phyloP scores from a whole-genome alignment of 768 basidiomycete genomes.

The Xanthoconium purpureum region DNA sequence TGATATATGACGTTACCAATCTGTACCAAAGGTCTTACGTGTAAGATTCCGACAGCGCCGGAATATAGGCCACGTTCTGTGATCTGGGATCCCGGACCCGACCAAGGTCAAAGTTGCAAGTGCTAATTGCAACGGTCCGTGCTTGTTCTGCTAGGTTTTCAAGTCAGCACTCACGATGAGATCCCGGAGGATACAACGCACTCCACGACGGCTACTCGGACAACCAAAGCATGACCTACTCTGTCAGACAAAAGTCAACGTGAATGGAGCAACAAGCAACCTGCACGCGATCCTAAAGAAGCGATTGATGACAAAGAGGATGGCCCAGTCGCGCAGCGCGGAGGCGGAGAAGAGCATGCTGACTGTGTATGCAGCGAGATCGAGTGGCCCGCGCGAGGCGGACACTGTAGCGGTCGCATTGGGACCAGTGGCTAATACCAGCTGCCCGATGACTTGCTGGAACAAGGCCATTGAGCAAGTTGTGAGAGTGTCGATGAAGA shows the following conservation, averaged over 20 bases:
- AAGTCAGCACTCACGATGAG: not conserved
- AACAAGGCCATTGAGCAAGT: no score
- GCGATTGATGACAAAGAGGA: constrained; percentile 42
- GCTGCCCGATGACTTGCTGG: not conserved
- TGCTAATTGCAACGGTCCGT: constrained; percentile 52
- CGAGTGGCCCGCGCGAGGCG: constrained; percentile 18
- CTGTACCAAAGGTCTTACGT: constrained; percentile 35
- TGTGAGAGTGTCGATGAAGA: not conserved
- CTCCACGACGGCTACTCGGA: constrained; percentile 62
- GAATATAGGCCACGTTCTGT: constrained; percentile 36
- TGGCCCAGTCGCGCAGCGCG: constrained; percentile 54
- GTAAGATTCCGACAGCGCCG: constrained; percentile 33
- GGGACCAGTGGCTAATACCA: constrained; percentile 11
- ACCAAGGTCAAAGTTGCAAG: constrained; percentile 34
- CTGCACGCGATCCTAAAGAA: constrained; percentile 58
- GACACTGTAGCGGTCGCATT: constrained; percentile 8
- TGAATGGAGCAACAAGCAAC: constrained; percentile 16
- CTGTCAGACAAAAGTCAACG: constrained; percentile 31
- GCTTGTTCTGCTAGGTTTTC: constrained; percentile 30
- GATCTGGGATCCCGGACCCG: constrained; percentile 23
- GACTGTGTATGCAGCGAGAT: constrained; percentile 36
- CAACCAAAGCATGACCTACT: constrained; percentile 72
- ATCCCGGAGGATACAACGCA: constrained; percentile 26
- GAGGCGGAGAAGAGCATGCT: constrained; percentile 49
- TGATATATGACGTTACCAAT: constrained; percentile 17